Percentiles rank a stretch among this genome's conserved stretches.
These are phyloP conservation scores for Colletotrichum tabaci DNA, from an alignment of 2,329 filamentous ascomycete species.

Conservation along the genomic window DNA sequence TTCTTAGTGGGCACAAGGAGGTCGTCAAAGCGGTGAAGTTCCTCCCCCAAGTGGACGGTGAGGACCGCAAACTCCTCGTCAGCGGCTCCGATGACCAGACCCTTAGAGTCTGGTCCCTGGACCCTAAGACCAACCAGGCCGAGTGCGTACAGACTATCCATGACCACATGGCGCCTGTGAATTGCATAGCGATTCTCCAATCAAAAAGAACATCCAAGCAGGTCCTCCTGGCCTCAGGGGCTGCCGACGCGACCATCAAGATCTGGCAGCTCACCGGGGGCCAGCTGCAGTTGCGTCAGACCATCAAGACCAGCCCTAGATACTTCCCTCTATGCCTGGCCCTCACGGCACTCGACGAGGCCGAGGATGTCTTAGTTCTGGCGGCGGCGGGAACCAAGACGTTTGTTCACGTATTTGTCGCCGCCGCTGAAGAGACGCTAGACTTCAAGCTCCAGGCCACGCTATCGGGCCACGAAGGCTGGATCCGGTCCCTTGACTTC, in stretches of 20 bases:
- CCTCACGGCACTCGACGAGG: constrained; percentile 71
- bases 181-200: constrained; percentile 70
- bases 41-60: constrained; percentile 66
- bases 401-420: constrained; percentile 84
- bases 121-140: constrained; percentile 47
- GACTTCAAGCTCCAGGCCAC: constrained; percentile 82
- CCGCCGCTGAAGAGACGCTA: constrained; percentile 54
- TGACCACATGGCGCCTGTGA: constrained; percentile 83
- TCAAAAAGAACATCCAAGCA: constrained; percentile 47
- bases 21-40: constrained; percentile 89
- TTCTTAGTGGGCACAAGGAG: constrained; percentile 84
- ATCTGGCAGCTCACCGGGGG: constrained; percentile 76
- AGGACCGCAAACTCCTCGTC: constrained; percentile 72
- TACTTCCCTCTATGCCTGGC: constrained; percentile 88
- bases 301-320: constrained; percentile 80
- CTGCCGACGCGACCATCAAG: constrained; percentile 81
- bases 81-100: constrained; percentile 87
- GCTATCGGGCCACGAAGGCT: constrained; percentile 91
- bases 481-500: constrained; percentile 91
- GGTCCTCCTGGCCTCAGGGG: constrained; percentile 80
- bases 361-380: constrained; percentile 72
- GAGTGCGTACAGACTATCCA: constrained; percentile 69
- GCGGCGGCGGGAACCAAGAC: constrained; percentile 90
- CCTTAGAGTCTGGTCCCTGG: constrained; percentile 78
- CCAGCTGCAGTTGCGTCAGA: constrained; percentile 73